These are phyloP conservation scores for Lycium ferocissimum DNA, from an alignment of 257 asterid species.

Conservation along the genomic window DNA sequence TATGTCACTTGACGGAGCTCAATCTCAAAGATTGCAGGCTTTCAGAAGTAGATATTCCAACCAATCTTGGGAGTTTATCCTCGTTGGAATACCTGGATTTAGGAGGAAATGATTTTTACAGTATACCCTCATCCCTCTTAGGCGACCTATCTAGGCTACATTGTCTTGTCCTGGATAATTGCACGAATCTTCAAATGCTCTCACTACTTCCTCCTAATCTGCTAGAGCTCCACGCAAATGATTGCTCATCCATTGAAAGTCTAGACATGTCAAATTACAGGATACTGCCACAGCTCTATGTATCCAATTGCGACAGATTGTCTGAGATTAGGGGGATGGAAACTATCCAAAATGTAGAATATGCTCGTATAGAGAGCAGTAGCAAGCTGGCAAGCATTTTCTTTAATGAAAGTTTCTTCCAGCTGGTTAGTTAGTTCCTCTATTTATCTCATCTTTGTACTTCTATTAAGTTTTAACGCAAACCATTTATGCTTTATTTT, in stretches of 20 bases:
- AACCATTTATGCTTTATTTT: not conserved
- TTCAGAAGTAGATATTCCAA: not conserved
- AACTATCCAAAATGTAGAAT: not conserved
- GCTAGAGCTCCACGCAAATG: not conserved
- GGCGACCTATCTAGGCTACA: not conserved
- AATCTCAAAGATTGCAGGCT: not conserved
- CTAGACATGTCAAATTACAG: not conserved
- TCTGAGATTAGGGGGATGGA: not conserved
- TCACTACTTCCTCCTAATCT: not conserved
- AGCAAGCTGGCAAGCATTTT: not conserved
- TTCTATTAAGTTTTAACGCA: not conserved
- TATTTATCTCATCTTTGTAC: not conserved
- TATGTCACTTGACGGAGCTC: not conserved
- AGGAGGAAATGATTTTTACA: not conserved
- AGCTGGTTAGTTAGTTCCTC: not conserved
- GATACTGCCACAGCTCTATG: not conserved
- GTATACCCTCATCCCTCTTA: not conserved
- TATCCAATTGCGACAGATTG: not conserved
- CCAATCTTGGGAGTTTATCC: not conserved
- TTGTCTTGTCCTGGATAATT: not conserved
- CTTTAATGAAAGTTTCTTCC: not conserved
- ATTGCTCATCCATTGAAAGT: not conserved
- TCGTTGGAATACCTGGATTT: not conserved
- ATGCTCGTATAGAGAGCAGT: not conserved
- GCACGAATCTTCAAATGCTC: not conserved